A percentile compares a stretch with the other conserved stretches of the same genome.
These are phyloP conservation scores for Bipolaris oryzae DNA, from an alignment of 2,329 filamentous ascomycete genomes.

Conservation along the genomic window DNA sequence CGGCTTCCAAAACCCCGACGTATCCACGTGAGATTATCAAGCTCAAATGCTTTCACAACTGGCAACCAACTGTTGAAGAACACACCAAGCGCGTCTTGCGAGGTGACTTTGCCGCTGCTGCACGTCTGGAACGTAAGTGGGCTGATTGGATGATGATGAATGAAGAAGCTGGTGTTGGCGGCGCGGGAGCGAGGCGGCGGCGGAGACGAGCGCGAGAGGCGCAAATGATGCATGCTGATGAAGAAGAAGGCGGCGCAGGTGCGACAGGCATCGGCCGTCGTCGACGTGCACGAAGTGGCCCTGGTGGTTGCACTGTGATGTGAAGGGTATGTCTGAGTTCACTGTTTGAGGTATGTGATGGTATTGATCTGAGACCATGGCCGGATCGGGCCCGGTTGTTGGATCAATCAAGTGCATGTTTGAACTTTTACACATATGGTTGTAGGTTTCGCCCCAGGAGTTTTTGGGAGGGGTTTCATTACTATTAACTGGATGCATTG, in stretches of 20 bases:
- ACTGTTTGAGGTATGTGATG: background rate
- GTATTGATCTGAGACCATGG: background rate
- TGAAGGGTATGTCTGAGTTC: constrained; percentile 34
- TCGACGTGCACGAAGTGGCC: constrained; percentile 55
- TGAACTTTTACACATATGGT: background rate
- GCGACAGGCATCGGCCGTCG: constrained; percentile 49
- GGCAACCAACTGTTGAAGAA: constrained; percentile 93
- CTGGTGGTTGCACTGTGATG: constrained; percentile 56
- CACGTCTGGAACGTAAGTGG: constrained; percentile 87
- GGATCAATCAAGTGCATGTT: background rate
- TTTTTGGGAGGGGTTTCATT: background rate
- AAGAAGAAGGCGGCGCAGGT: constrained; percentile 67
- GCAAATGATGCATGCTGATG: constrained; percentile 77
- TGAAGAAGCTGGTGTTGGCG: constrained; percentile 77
- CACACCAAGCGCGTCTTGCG: constrained; percentile 84
- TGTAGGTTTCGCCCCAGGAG: background rate
- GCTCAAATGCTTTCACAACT: constrained; percentile 93
- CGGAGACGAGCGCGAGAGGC: constrained; percentile 81
- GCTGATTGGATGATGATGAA: constrained; percentile 90
- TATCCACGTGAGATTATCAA: constrained; percentile 81
- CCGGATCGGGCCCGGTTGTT: background rate
- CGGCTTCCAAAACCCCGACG: constrained; percentile 48
- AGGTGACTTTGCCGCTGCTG: constrained; percentile 76
- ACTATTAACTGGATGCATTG: constrained; percentile 3
- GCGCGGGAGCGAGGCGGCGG: constrained; percentile 68